A percentile compares a stretch with the other conserved stretches of the same genome.
These are phyloP conservation scores for Scheffersomyces parashehatae DNA, from an alignment of 1,139 yeast species.

Conservation along the genomic window DNA sequence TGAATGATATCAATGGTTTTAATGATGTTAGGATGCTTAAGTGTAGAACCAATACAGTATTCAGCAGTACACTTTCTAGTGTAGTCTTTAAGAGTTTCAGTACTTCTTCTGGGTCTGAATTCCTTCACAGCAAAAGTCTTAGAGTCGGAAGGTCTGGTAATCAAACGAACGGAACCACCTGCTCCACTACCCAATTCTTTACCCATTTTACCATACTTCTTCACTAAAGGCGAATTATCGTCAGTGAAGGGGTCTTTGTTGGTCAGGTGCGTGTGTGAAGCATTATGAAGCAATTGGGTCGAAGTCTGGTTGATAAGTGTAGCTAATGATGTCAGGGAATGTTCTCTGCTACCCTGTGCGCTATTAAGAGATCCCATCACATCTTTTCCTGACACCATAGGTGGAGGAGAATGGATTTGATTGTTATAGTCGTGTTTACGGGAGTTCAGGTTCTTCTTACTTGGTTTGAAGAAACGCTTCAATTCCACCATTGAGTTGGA, in stretches of 20 bases:
- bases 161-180: slow-evolving; percentile 91
- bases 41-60: slow-evolving; percentile 93
- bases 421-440: slow-evolving; percentile 25
- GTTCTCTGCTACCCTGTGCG: slow-evolving; percentile 29
- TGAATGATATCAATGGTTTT: slow-evolving; percentile 91
- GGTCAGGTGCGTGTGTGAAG: slow-evolving; percentile 28
- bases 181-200: slow-evolving; percentile 95
- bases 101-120: slow-evolving; percentile 80
- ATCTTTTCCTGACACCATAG: slow-evolving; percentile 15
- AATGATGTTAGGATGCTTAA: slow-evolving; percentile 91
- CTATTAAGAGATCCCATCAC: slow-evolving; percentile 1
- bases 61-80: slow-evolving; percentile 96
- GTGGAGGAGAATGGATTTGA: slow-evolving; percentile 35
- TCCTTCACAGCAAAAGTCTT: slow-evolving; percentile 96
- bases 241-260: slow-evolving; percentile 47
- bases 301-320: slow-evolving; percentile 48
- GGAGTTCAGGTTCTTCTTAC: slow-evolving; percentile 31
- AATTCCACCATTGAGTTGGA: slow-evolving; percentile 44
- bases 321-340: slow-evolving; percentile 43
- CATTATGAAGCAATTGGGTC: slow-evolving; percentile 41
- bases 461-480: slow-evolving; percentile 43
- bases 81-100: slow-evolving; percentile 86
- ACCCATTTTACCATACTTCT: slow-evolving; percentile 87
- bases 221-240: slow-evolving; percentile 66
- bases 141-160: slow-evolving; percentile 77